A percentile compares a stretch with the other conserved stretches of the same genome.
These are phyloP conservation scores for Tolypocladium pustulatum DNA, from an alignment of 2,329 filamentous ascomycete species.

Conservation along the genomic window DNA sequence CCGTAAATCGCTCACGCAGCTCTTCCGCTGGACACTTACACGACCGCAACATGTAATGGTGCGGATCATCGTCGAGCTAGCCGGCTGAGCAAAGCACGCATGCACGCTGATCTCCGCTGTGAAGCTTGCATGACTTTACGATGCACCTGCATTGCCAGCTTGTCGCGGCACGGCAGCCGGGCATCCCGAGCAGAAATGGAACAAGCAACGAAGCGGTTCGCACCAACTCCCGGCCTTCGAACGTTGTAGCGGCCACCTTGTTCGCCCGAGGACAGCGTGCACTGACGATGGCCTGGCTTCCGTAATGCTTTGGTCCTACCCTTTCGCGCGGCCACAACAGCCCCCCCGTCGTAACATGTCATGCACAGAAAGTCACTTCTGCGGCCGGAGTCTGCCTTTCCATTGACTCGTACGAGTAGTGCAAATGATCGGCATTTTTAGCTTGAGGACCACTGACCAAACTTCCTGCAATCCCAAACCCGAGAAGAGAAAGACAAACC, in stretches of 20 bases:
- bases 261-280: not conserved
- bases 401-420: not conserved
- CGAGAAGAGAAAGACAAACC: no score
- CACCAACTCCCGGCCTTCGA: not conserved
- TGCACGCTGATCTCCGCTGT: not conserved
- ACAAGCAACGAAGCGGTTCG: not conserved
- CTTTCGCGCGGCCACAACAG: not conserved
- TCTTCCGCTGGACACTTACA: not conserved
- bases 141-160: not conserved
- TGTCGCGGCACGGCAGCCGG: not conserved
- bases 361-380: not conserved
- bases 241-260: not conserved
- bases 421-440: not conserved
- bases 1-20: not conserved
- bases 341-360: not conserved
- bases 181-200: not conserved
- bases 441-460: no score
- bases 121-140: not conserved
- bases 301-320: not conserved
- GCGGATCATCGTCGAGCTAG: not conserved
- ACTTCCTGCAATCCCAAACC: no score
- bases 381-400: not conserved
- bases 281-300: not conserved
- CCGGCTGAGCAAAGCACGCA: not conserved
- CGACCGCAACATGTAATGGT: not conserved